Evolutionary conservation across 805 yeast genomes (phyloP), one percentile per base, ranked within the genome.

Genomic region (Lachancea sp.): DNA sequence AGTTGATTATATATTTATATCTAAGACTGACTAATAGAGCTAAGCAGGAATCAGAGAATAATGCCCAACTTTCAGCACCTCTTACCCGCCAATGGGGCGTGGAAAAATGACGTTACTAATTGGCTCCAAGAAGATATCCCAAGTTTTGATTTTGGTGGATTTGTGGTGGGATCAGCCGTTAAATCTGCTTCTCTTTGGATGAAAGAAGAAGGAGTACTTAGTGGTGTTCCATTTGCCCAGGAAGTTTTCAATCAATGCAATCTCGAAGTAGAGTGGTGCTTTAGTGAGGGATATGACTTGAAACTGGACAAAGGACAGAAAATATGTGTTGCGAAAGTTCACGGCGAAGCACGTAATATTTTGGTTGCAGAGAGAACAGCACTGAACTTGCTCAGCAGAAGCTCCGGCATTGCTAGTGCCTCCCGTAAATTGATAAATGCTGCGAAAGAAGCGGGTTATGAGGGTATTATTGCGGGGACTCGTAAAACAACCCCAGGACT

Each of bases 401-500:
- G 86, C 24, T 81, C 95, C 3, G 97, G 97, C 1, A 74, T 89
- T 32, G 95, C 97, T 8, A 83, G 95, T 0, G 78, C 78, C 45
- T 78, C 92, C 0, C 62, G 67, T 38, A 61, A 66, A 21, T 73
- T 89, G 3, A 66, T 78, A 38, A 55, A 64, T 5, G 60, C 75
- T 43, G 96, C 96, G 1, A 72, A 78, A 41, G 63, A 72, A 30
- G 64, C 73, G 4, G 92, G 94, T 0, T 90, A 78, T 57, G 66
- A 66, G 3, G 97, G 97, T 0, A 72, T 81, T 18, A 87, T 89
- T 58, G 97, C 97, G 0, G 97, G 97, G 5, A 89, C 97, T 1
- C 75, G 97, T 58, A 89, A 89, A 64, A 90, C 97, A n/a, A 90
- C 97, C 0, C 97, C 97, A 0, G 97, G 97, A 0, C 72, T 89